These are phyloP conservation scores for Claviceps citrina DNA, from an alignment of 2,329 filamentous ascomycete genomes.

Conservation along the genomic window DNA sequence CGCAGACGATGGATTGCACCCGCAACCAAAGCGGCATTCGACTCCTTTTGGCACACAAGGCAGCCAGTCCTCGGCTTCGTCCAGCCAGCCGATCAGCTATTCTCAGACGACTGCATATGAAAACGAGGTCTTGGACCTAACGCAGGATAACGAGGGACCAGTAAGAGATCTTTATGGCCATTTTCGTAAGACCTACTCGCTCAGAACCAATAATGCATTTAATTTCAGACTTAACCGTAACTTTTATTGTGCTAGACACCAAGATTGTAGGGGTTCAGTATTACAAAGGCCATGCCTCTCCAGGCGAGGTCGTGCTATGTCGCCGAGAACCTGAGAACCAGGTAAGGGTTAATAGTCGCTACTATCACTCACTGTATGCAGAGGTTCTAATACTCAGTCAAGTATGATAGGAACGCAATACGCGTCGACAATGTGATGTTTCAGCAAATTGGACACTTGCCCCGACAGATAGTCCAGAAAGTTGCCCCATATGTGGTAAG, in stretches of 20 bases:
- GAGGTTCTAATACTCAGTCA: not conserved
- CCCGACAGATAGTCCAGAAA: slow-evolving; percentile 50
- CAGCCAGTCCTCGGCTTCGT: slow-evolving; percentile 3
- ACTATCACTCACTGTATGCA: not conserved
- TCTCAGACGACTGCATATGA: slow-evolving; percentile 13
- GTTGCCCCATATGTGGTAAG: slow-evolving; percentile 56
- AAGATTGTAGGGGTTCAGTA: slow-evolving; percentile 41
- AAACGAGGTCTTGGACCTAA: slow-evolving; percentile 26
- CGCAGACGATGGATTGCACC: slow-evolving; percentile 17
- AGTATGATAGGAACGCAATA: slow-evolving; percentile 62
- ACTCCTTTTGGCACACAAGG: no score
- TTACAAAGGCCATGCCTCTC: slow-evolving; percentile 46
- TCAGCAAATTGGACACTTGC: slow-evolving; percentile 65
- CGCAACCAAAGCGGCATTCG: slow-evolving; percentile 15
- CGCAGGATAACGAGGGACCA: slow-evolving; percentile 27
- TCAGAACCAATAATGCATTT: not conserved
- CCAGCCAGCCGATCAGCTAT: slow-evolving; percentile 4
- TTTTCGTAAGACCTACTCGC: slow-evolving; percentile 19
- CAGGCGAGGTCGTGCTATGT: slow-evolving; percentile 47
- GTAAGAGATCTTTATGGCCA: slow-evolving; percentile 32
- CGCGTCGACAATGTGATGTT: slow-evolving; percentile 62
- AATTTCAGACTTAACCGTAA: not conserved
- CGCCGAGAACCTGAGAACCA: slow-evolving; percentile 51
- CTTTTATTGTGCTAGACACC: slow-evolving; percentile 17
- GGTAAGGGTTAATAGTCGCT: slow-evolving; percentile 15